These are phyloP conservation scores for Halophytophthora batemanensis DNA, from an alignment of 352 stramenopile species.

Conservation along the genomic window DNA sequence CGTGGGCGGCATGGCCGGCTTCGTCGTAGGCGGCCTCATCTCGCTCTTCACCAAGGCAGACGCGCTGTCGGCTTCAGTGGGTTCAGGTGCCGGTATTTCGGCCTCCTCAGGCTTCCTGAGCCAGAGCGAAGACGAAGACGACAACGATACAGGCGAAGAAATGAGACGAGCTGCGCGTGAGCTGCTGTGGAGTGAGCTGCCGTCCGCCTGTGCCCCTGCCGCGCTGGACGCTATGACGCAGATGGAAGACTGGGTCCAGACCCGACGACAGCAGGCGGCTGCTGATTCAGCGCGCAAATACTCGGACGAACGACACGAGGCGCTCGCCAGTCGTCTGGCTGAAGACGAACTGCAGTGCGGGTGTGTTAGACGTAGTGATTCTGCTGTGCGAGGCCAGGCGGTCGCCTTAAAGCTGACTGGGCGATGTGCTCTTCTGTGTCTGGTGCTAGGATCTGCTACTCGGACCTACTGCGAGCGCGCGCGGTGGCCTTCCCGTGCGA, in stretches of 20 bases:
- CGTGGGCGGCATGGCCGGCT: slow-evolving; percentile 53
- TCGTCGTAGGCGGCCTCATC: slow-evolving; percentile 55
- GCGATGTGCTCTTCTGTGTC: background rate
- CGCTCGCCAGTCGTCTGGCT: slow-evolving; percentile 43
- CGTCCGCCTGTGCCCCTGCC: slow-evolving; percentile 20
- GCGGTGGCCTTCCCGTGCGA: slow-evolving; percentile 61
- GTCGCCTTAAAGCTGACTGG: background rate
- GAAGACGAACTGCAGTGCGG: slow-evolving; percentile 69
- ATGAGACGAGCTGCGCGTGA: slow-evolving; percentile 29
- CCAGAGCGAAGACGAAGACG: slow-evolving; percentile 12
- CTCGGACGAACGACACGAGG: slow-evolving; percentile 43
- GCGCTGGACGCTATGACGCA: slow-evolving; percentile 35
- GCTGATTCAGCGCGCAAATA: slow-evolving; percentile 41
- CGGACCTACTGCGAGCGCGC: slow-evolving; percentile 49
- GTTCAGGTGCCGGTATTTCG: slow-evolving; percentile 1
- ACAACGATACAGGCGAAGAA: slow-evolving; percentile 16
- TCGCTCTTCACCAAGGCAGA: slow-evolving; percentile 64
- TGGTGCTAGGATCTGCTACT: slow-evolving; percentile 57
- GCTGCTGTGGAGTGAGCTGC: slow-evolving; percentile 40
- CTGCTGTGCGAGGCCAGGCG: background rate
- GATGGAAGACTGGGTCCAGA: slow-evolving; percentile 51
- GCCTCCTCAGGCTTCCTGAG: slow-evolving; percentile 2
- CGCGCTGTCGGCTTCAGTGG: slow-evolving; percentile 42
- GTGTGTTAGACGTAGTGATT: slow-evolving; percentile 11
- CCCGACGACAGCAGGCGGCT: slow-evolving; percentile 25